Base-by-base conservation (phyloP, 345 rosid species). In the Psidium friedrichsthalianum region DNA sequence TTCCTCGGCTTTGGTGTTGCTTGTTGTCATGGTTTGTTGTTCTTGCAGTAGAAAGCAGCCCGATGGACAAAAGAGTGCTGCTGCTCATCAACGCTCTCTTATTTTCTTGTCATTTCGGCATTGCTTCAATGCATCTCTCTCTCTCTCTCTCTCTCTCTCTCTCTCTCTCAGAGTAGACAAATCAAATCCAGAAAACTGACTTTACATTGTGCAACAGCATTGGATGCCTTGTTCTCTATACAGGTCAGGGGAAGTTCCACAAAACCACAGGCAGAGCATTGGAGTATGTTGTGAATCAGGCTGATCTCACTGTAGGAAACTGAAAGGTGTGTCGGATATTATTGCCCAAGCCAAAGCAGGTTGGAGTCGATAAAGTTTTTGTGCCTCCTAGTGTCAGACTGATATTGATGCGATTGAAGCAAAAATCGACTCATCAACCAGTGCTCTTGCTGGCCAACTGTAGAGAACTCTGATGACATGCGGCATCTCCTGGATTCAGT, bases 361-460 rank as follows among this genome's bases (percentile, higher is more conserved):
- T 89, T 84, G 91, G 88, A 83, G 96, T 97, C 59, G 94, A 95
- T 87, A 91, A 95, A 80, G 94, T 96, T 32, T 90, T 87, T 85
- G 89, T 97, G 74, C 98, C 99, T 85, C 88, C 94, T 47, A 91
- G 88, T 89, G 95, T 97, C 99, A 96, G 90, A 86, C 98, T 56
- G 98, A 97, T 86, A 96, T 97, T 86, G 99, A 96, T 85, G 93
- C 92, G 87, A 90, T 96, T 6, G 98, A 89, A 88, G 85, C 86
- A 16, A 95, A 89, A 89, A 90, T 96, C 7, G 86, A 84, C 83
- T 91, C 96, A 78, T 92, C 99, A 29, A 91, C 94, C 56, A 90
- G 91, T 56, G 87, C 81, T 44, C 89, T 97, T 83, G 87, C 95
- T 24, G 91, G 91, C 58, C 87, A 92, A 84, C 99, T 2, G 86